Evolutionary conservation across 257 asterid species (phyloP), one percentile per base, ranked within the genome.

Genomic region (Cruciata laevipes): DNA sequence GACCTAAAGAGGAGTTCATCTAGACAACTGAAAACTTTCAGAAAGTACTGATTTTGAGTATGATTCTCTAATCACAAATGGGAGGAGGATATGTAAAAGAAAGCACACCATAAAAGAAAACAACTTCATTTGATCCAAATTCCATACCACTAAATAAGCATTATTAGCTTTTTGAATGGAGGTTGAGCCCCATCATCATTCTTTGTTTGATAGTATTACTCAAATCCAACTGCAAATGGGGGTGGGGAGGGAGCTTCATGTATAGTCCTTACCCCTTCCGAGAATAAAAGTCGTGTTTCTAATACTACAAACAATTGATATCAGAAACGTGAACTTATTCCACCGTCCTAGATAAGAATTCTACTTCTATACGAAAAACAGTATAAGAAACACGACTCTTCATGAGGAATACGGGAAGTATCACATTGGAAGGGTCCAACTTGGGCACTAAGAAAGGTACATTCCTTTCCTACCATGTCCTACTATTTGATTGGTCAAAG

Each of bases 141-240:
- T 70, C 72, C 66, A 47, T 27, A 47, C 79, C 79, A 75, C 69
- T 59, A 68, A 70, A 70, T 24, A 65, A 69, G 71, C 78, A 65
- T 64, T 51, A 62, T 61, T 69, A 31, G 27, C 71, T 64, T 74
- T 68, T 16, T 3, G 37, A 56, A 65, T 33, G 72, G 72, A 49
- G 58, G 23, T 60, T 66, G 69, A 73, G 72, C 68, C 68, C 77
- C 77, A 62, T 47, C 77, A 67, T 3, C 72, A 59, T 35, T 32
- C 11, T 12, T 4, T 60, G 18, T 38, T 72, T 57, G 35, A 60
- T n/a, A n/a, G n/a, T 9, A 32, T 32, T 9, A 31, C 35, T 37
- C 51, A 51, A 61, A 68, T 68, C 63, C 27, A 69, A 17, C 62
- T 4, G 64, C 74, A 68, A 32, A 53, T 53, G n/a, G 55, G 20